Percentiles rank a stretch among this genome's conserved stretches.
phyloP scores from a whole-genome alignment of 352 stramenopile species.

The Peronospora belbahrii region DNA sequence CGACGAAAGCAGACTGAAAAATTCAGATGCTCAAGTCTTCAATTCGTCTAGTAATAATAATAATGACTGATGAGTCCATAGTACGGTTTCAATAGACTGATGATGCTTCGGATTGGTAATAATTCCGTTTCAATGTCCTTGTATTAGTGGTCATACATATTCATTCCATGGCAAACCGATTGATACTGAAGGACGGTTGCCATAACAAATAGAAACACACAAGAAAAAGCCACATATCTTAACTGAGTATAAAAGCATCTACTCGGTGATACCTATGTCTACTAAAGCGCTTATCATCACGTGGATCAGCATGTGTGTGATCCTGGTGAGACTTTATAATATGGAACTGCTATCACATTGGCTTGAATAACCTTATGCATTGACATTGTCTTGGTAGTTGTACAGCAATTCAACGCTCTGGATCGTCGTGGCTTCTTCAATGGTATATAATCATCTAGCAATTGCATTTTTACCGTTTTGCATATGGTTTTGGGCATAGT shows the following conservation, averaged over 20 bases:
- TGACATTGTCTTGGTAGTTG: constrained; percentile 27
- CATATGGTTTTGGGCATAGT: neutral
- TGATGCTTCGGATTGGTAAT: neutral
- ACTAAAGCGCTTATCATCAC: constrained; percentile 49
- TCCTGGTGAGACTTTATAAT: constrained; percentile 46
- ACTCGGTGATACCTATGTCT: constrained; percentile 27
- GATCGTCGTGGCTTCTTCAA: constrained; percentile 46
- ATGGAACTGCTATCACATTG: neutral
- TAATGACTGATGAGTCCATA: too few species aligned
- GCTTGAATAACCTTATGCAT: constrained; percentile 6
- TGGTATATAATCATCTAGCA: neutral
- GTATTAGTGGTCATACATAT: constrained; percentile 4
- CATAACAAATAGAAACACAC: constrained; percentile 7
- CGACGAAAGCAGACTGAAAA: too few species aligned
- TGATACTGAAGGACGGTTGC: neutral
- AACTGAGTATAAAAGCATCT: neutral
- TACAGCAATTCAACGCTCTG: constrained; percentile 51
- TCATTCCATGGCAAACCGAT: too few species aligned
- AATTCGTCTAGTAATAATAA: too few species aligned
- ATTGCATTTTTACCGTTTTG: neutral
- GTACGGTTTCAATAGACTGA: too few species aligned
- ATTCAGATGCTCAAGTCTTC: too few species aligned
- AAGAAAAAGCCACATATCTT: constrained; percentile 5
- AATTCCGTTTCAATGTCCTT: neutral
- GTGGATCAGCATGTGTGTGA: constrained; percentile 52